Evolutionary conservation across 2,329 filamentous ascomycete genomes (phyloP), one percentile per base, ranked within the genome.

Genomic region (Neopestalotiopsis sp.): DNA sequence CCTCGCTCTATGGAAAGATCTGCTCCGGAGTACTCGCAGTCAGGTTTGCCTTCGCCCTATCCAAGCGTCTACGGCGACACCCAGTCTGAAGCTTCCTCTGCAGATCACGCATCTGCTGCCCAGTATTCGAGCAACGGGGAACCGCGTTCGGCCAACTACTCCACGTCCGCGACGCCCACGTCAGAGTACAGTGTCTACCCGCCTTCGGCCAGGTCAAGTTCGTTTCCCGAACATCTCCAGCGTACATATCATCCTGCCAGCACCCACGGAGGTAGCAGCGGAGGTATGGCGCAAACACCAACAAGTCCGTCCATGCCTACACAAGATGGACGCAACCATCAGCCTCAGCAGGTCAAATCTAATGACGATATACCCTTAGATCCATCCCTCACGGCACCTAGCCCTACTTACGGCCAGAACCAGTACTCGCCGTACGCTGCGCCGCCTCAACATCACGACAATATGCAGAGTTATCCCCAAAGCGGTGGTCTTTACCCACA

Each of bases 291-390:
- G 90, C 94, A 97, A 94, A 90, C 87, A 85, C 84, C 94, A 92
- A 94, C 94, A 92, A 97, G 95, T 97, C 93, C 94, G 94, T 97
- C 94, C 85, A 89, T 94, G 88, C 88, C 92, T 90, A 87, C 93
- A 86, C 89, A 91, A 89, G 92, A 94, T 94, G 92, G 83, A 80
- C 87, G 88, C 85, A 91, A 87, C 88, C 90, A 92, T 91, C 91
- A 91, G 86, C 88, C 89, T 85, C 87, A 88, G 82, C 87, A 90
- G 88, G 88, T 91, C 85, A 95, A 94, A 84, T 97, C 95, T 97
- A 93, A 97, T 94, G 89, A 89, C 89, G 92, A 94, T 91, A 90
- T 97, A 87, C 94, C 94, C 92, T 95, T 97, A 98, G 95, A 98
- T 97, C 94, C 95, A 79, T 97, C 94, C 82, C 97, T 98, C 81